phyloP scores from a whole-genome alignment of 192 early-diverging fungal genomes.

The Umbelopsis vinacea region DNA sequence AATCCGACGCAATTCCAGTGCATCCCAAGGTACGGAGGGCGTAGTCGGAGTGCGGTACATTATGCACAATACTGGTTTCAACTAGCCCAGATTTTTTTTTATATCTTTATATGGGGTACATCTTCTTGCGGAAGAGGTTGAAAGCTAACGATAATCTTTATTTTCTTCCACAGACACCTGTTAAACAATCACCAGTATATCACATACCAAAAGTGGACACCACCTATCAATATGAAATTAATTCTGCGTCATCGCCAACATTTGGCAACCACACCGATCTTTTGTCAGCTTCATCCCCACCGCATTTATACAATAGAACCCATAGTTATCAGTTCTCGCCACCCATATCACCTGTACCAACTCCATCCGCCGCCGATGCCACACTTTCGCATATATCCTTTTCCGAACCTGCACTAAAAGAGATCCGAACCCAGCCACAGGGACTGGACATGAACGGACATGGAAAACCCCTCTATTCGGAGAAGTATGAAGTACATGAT shows the following conservation, averaged over 20 bases:
- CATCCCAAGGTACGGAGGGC: not conserved
- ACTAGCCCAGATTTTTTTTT: not conserved
- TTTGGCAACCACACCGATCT: not conserved
- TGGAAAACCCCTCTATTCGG: not conserved
- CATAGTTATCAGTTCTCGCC: not conserved
- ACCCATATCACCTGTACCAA: not conserved
- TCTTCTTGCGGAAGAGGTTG: not conserved
- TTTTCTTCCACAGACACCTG: not conserved
- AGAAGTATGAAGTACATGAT: slow-evolving; percentile 4
- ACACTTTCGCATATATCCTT: not conserved
- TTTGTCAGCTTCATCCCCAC: not conserved
- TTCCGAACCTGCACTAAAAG: not conserved
- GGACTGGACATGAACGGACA: not conserved
- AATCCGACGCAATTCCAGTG: not conserved
- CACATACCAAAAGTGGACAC: slow-evolving; percentile 4
- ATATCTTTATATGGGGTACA: not conserved
- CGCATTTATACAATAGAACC: not conserved
- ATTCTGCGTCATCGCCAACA: not conserved
- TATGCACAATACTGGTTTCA: not conserved
- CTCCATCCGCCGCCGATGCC: not conserved
- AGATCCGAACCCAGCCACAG: slow-evolving; percentile 20
- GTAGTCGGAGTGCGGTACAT: not conserved
- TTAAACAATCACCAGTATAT: not conserved
- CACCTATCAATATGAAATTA: not conserved
- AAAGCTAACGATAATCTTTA: not conserved